phyloP scores from a whole-genome alignment of 768 basidiomycete species.

The Hortiboletus flavorubellus region DNA sequence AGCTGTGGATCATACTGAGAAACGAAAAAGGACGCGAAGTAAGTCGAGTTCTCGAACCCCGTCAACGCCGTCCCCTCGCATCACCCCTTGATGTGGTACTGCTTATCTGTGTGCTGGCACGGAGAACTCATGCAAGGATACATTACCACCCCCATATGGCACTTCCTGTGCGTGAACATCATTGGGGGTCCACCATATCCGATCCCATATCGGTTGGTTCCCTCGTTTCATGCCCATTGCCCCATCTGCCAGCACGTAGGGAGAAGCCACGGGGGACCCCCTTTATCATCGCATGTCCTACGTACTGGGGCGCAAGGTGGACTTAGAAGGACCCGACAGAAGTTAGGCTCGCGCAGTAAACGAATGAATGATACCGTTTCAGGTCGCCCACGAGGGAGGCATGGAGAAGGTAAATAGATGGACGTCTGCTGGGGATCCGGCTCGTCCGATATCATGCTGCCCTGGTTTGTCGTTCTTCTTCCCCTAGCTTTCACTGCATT shows the following conservation, averaged over 20 bases:
- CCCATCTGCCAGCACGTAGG: slow-evolving; percentile 1
- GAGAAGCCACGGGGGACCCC: neutral
- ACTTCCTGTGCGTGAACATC: slow-evolving; percentile 10
- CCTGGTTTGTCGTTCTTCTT: neutral
- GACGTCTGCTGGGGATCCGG: neutral
- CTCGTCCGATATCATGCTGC: slow-evolving; percentile 1
- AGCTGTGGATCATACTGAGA: neutral
- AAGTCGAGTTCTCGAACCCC: neutral
- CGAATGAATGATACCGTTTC: neutral
- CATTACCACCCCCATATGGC: slow-evolving; percentile 1
- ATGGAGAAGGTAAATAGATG: slow-evolving; percentile 10
- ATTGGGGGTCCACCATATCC: neutral
- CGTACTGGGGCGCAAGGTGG: neutral
- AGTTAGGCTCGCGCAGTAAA: neutral
- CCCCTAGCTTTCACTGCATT: neutral
- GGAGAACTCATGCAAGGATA: neutral
- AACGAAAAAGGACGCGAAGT: neutral
- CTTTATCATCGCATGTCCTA: neutral
- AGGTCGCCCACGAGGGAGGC: neutral
- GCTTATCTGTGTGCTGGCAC: neutral
- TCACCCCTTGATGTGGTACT: no score
- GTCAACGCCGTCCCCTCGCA: neutral
- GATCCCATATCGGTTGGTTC: neutral
- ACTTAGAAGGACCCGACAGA: neutral
- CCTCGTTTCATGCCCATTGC: neutral